A percentile compares a stretch with the other conserved stretches of the same genome.
Evolutionary conservation across 1,284 basidiomycete genomes (phyloP).

Genomic region (Trametes sp.): DNA sequence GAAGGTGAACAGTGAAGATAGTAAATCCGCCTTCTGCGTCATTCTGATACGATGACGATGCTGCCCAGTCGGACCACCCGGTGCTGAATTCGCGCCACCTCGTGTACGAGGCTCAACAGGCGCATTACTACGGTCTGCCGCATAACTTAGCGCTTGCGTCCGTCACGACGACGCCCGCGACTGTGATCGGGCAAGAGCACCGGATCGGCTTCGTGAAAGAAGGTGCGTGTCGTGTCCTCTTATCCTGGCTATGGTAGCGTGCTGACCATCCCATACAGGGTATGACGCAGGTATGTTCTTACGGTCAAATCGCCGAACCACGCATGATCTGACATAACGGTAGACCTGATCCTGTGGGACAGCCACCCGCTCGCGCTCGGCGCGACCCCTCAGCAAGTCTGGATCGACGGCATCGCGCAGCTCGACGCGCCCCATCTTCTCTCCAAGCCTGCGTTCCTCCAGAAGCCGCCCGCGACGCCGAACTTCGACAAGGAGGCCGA

Average conservation of each 20-base stretch:
- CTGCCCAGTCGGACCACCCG: slow-evolving; percentile 70
- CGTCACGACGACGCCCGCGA: slow-evolving; percentile 83
- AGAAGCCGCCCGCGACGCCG: slow-evolving; percentile 61
- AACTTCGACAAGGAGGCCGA: slow-evolving; percentile 63
- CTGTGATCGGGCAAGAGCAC: slow-evolving; percentile 80
- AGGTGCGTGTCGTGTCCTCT: slow-evolving; percentile 57
- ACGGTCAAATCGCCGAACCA: neutral
- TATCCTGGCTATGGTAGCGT: no score
- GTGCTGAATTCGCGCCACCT: slow-evolving; percentile 82
- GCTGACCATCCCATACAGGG: slow-evolving; percentile 39
- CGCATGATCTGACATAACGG: neutral
- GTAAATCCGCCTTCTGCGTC: neutral
- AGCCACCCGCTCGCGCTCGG: slow-evolving; percentile 80
- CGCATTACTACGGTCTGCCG: slow-evolving; percentile 77
- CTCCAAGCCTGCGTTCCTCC: slow-evolving; percentile 56
- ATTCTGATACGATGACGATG: neutral
- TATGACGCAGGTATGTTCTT: slow-evolving; percentile 52
- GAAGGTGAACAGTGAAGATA: slow-evolving; percentile 58
- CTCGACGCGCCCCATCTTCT: slow-evolving; percentile 52
- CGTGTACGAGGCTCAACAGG: slow-evolving; percentile 88
- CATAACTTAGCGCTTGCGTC: slow-evolving; percentile 70
- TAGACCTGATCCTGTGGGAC: slow-evolving; percentile 73
- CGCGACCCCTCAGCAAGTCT: slow-evolving; percentile 76
- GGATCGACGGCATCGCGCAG: slow-evolving; percentile 75
- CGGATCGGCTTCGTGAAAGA: slow-evolving; percentile 78